A percentile compares a stretch with the other conserved stretches of the same genome.
phyloP scores from a whole-genome alignment of 2,329 filamentous ascomycete species.

The Apiospora pterosperma region DNA sequence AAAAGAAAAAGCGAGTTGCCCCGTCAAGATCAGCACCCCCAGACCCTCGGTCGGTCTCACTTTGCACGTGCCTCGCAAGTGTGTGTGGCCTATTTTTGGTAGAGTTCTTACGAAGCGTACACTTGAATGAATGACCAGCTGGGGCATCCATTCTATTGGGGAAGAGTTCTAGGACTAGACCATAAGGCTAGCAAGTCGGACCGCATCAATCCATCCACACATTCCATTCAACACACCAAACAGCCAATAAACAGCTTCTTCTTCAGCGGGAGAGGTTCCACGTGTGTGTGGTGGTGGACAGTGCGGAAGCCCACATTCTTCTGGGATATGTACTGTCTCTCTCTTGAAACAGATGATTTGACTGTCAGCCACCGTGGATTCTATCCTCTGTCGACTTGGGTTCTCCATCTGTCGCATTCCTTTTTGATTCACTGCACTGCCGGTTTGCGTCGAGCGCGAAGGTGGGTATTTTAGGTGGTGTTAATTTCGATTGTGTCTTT shows the following conservation, averaged over 20 bases:
- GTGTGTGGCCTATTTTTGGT: constrained; percentile 9
- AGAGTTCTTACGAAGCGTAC: neutral
- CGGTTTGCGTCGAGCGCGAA: neutral
- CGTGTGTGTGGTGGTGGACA: neutral
- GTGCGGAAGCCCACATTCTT: neutral
- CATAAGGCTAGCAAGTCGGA: constrained; percentile 2
- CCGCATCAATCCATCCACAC: neutral
- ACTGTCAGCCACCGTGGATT: neutral
- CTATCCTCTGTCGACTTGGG: neutral
- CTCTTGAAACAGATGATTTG: neutral
- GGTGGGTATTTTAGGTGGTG: neutral
- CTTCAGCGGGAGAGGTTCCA: neutral
- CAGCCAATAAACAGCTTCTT: neutral
- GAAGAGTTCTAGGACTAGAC: neutral
- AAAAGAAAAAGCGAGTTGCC: neutral
- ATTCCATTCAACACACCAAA: neutral
- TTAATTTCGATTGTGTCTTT: neutral
- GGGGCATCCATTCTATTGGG: neutral
- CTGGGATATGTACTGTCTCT: neutral
- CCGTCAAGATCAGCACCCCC: neutral
- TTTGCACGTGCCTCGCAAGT: constrained; percentile 5
- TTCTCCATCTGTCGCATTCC: neutral
- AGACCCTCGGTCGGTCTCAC: neutral
- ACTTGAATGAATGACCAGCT: neutral
- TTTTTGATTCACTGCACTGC: neutral